A percentile compares a stretch with the other conserved stretches of the same genome.
Conservation (phyloP, 495 filamentous ascomycete species). For the Podospora sp. region DNA sequence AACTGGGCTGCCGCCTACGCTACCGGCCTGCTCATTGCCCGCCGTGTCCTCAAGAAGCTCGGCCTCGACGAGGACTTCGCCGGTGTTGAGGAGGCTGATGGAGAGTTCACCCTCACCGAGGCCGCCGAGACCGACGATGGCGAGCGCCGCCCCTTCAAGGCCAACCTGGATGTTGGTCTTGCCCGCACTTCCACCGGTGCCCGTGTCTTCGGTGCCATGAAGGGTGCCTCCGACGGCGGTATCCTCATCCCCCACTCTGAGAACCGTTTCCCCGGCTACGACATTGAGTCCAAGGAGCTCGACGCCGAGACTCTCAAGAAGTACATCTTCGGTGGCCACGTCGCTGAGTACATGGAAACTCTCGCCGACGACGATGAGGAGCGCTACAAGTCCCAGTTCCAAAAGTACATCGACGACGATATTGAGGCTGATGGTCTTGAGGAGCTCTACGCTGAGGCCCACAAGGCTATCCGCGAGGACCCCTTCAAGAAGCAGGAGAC, state of each 20-base stretch:
- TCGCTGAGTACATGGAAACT: slow-evolving; percentile 99
- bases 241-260: slow-evolving; percentile 97
- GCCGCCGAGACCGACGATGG: slow-evolving; percentile 80
- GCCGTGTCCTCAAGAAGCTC: slow-evolving; percentile 95
- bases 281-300: slow-evolving; percentile 94
- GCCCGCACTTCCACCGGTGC: slow-evolving; percentile 95
- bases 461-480: slow-evolving; percentile 96
- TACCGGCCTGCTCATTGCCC: slow-evolving; percentile 94
- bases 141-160: slow-evolving; percentile 97
- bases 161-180: slow-evolving; percentile 96
- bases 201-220: slow-evolving; percentile 99
- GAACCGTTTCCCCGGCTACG: slow-evolving; percentile 98
- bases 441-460: slow-evolving; percentile 93
- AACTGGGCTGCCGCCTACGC: slow-evolving; percentile 99
- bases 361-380: slow-evolving; percentile 99
- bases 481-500: slow-evolving; percentile 90
- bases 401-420: slow-evolving; percentile 94
- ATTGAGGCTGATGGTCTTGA: slow-evolving; percentile 95
- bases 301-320: slow-evolving; percentile 95
- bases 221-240: slow-evolving; percentile 98
- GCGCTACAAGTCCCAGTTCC: slow-evolving; percentile 97
- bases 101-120: slow-evolving; percentile 93
- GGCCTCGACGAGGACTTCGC: slow-evolving; percentile 85
- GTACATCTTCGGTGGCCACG: slow-evolving; percentile 98
- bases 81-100: slow-evolving; percentile 92